Percentiles rank a stretch among this genome's conserved stretches.
Conservation (phyloP, 345 rosid species). For the Eucalyptus regnans region DNA sequence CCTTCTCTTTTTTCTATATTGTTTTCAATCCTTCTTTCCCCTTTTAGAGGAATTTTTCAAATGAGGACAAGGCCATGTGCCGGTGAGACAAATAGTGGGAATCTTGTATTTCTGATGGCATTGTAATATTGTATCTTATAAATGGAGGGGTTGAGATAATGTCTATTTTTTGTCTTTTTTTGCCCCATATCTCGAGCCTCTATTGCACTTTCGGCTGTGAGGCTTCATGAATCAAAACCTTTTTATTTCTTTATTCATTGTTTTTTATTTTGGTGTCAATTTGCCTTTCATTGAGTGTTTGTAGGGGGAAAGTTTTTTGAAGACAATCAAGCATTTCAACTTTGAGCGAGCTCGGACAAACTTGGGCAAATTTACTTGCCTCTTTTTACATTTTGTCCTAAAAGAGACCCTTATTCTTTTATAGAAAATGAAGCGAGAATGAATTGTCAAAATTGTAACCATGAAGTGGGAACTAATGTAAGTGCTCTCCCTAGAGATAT, state of each 20-base stretch:
- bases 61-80: not conserved
- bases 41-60: not conserved
- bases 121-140: not conserved
- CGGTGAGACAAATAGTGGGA: not conserved
- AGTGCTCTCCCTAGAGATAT: not conserved
- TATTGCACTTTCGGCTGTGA: not conserved
- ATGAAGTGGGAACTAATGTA: not conserved
- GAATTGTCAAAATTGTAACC: not conserved
- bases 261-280: not conserved
- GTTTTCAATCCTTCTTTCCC: not conserved
- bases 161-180: not conserved
- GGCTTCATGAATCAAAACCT: not conserved
- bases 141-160: not conserved
- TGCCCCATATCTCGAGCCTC: not conserved
- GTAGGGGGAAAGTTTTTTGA: not conserved
- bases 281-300: not conserved
- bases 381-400: not conserved
- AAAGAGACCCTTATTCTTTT: not conserved
- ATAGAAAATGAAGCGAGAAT: not conserved
- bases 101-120: not conserved
- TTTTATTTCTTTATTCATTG: not conserved
- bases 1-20: not conserved
- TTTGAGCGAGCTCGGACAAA: not conserved
- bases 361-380: not conserved
- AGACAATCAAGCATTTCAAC: not conserved